Evolutionary conservation across 73 alveolate species (phyloP), one percentile per base, ranked within the genome.

Genomic region (Paramecium biaurelia): DNA sequence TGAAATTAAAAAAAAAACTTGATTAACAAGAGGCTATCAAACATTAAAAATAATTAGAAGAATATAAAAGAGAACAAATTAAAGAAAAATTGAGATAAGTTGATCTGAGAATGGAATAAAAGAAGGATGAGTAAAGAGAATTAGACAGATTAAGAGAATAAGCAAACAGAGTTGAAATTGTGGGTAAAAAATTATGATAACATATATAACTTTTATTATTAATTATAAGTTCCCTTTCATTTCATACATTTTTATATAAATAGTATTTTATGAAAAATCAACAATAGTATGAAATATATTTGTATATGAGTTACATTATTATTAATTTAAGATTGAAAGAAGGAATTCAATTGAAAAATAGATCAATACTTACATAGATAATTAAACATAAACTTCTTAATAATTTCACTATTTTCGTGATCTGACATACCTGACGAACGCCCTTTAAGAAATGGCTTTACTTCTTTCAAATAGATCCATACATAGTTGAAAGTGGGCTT

Each of bases 1-100:
- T 79, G 42, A 79, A 79, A 79, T 4, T 79, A 23, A 79, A 45
- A 24, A 79, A 79, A 34, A 79, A 23, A 47, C 15, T 41, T 5
- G 90, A 79, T 24, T 45, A 79, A 34, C 6, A 79, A 47, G 90
- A 79, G 32, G 90, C 90, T 24, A 79, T 79, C 1, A 79, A 79
- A 20, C 90, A 79, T 47, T 23, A 79, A 42, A 79, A 42, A 79
- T 79, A 79, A 43, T 79, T 79, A 24, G 90, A 79, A 24, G 90
- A 79, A 79, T 79, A 42, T 43, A 79, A 79, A 34, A 41, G 90
- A 43, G 90, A 79, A 21, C 15, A 79, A 79, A 79, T 45, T 79
- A 38, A 53, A 79, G 70, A 79, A 23, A 79, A 79, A 26, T 15
- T 79, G 24, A 79, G 70, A 7, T 41, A 79, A 11, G 90, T 79